A percentile compares a stretch with the other conserved stretches of the same genome.
Conservation (phyloP, 2,329 filamentous ascomycete species). For the Apiospora kogelbergensis region DNA sequence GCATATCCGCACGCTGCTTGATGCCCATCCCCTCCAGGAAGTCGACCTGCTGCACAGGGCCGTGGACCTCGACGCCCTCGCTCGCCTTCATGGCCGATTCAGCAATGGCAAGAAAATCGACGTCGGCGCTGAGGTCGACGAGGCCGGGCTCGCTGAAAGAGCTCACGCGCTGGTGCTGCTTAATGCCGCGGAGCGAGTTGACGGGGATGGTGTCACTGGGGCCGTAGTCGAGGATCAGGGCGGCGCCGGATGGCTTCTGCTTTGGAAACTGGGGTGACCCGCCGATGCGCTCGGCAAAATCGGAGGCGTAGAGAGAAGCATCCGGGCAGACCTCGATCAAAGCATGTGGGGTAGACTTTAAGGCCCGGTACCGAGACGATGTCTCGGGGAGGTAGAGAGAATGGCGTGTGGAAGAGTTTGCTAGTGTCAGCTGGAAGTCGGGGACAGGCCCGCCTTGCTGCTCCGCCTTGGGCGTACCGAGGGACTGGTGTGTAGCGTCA, state of each 20-base stretch:
- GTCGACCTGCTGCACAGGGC: slow-evolving; percentile 79
- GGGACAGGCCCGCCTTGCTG: slow-evolving; percentile 56
- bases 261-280: slow-evolving; percentile 60
- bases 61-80: slow-evolving; percentile 84
- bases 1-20: slow-evolving; percentile 68
- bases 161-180: slow-evolving; percentile 71
- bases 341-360: slow-evolving; percentile 67
- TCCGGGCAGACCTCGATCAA: slow-evolving; percentile 91
- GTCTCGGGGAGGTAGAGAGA: slow-evolving; percentile 81
- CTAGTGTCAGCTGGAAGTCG: slow-evolving; percentile 85
- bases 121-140: slow-evolving; percentile 88
- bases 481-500: slow-evolving; percentile 50
- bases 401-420: slow-evolving; percentile 75
- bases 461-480: slow-evolving; percentile 53
- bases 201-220: slow-evolving; percentile 74
- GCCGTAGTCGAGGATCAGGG: slow-evolving; percentile 95
- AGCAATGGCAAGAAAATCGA: slow-evolving; percentile 86
- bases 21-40: slow-evolving; percentile 86
- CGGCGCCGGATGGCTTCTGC: slow-evolving; percentile 71
- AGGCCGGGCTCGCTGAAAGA: slow-evolving; percentile 78
- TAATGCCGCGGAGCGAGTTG: slow-evolving; percentile 89
- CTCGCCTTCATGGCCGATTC: slow-evolving; percentile 77
- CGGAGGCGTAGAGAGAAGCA: slow-evolving; percentile 72
- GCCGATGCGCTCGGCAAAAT: slow-evolving; percentile 84
- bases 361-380: slow-evolving; percentile 73